Evolutionary conservation across 2,329 filamentous ascomycete species (phyloP).

Genomic region (Acrodontium crateriforme): DNA sequence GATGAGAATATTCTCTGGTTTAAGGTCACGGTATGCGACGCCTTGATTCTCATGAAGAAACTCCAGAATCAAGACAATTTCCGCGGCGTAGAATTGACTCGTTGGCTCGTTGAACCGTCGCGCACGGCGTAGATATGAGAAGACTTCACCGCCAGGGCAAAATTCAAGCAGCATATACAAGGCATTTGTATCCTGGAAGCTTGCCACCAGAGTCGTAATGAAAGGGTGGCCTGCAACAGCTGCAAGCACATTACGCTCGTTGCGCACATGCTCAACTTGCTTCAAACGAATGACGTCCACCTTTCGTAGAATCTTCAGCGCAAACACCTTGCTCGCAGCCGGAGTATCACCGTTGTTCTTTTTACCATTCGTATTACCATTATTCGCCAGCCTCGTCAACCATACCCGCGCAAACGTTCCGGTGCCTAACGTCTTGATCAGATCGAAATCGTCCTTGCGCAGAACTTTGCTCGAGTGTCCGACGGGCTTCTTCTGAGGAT

Average conservation of each 20-base stretch:
- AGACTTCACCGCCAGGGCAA: slow-evolving; percentile 71
- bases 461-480: slow-evolving; percentile 34
- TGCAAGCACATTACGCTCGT: slow-evolving; percentile 65
- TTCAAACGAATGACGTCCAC: slow-evolving; percentile 62
- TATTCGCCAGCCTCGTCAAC: slow-evolving; percentile 52
- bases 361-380: slow-evolving; percentile 9
- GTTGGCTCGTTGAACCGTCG: slow-evolving; percentile 67
- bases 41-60: slow-evolving; percentile 68
- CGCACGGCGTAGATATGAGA: slow-evolving; percentile 65
- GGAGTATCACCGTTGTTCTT: slow-evolving; percentile 25
- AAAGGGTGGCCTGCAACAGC: slow-evolving; percentile 71
- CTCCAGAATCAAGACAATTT: slow-evolving; percentile 70
- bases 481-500: slow-evolving; percentile 31
- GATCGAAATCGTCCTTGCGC: slow-evolving; percentile 49
- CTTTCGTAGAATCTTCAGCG: slow-evolving; percentile 63
- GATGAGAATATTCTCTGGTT: slow-evolving; percentile 70
- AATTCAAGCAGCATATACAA: slow-evolving; percentile 77
- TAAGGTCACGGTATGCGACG: slow-evolving; percentile 69
- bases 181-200: slow-evolving; percentile 66
- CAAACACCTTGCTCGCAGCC: slow-evolving; percentile 56
- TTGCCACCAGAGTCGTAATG: slow-evolving; percentile 64
- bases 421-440: slow-evolving; percentile 64
- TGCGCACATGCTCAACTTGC: slow-evolving; percentile 74
- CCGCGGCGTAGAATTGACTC: slow-evolving; percentile 69
- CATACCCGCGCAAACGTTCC: slow-evolving; percentile 70